phyloP scores from a whole-genome alignment of 345 rosid genomes.

The Brassica rapa region DNA sequence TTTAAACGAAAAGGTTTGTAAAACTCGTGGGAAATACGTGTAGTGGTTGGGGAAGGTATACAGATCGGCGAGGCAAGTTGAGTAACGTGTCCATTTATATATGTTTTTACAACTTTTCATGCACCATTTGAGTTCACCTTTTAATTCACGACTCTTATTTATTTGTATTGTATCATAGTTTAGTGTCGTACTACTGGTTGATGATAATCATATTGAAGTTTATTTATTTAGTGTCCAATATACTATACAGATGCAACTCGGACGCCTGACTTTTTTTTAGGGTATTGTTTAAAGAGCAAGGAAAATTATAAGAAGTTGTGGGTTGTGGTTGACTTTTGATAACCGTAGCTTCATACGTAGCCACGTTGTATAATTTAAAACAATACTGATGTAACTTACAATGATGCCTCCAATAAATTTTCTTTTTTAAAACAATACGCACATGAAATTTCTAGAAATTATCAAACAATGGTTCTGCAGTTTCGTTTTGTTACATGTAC shows the following conservation, averaged over 20 bases:
- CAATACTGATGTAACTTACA: background rate
- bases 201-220: background rate
- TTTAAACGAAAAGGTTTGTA: constrained; percentile 17
- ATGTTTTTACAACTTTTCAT: background rate
- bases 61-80: constrained; percentile 28
- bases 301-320: background rate
- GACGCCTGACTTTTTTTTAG: background rate
- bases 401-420: background rate
- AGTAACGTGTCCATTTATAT: constrained; percentile 27
- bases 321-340: constrained; percentile 21
- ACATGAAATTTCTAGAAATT: constrained; percentile 28
- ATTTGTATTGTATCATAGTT: background rate
- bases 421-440: constrained; percentile 1
- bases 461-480: constrained; percentile 14
- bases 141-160: constrained; percentile 2
- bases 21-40: constrained; percentile 43
- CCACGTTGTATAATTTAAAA: constrained; percentile 17
- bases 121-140: constrained; percentile 16
- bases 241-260: background rate
- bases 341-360: background rate
- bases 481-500: background rate
- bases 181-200: background rate
- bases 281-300: background rate
- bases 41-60: constrained; percentile 34
- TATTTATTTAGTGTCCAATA: background rate